A percentile compares a stretch with the other conserved stretches of the same genome.
These are phyloP conservation scores for Fusarium neocosmosporiellum DNA, from an alignment of 2,329 filamentous ascomycete species.

Conservation along the genomic window DNA sequence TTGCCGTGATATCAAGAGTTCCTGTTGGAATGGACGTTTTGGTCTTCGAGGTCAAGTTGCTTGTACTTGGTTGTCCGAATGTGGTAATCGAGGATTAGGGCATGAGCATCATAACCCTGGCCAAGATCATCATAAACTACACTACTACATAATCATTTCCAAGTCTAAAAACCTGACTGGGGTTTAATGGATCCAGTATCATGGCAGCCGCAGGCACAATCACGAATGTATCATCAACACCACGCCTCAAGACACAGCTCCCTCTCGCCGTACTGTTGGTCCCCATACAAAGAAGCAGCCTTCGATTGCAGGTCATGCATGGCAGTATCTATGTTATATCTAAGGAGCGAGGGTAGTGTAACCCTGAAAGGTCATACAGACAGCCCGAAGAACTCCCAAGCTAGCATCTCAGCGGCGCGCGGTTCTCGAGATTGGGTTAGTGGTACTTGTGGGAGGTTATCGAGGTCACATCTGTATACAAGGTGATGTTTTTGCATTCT, in stretches of 20 bases:
- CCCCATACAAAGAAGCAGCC: neutral
- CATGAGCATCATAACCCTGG: neutral
- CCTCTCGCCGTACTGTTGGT: no score
- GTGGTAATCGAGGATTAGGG: neutral
- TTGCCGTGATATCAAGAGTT: neutral
- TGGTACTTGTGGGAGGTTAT: neutral
- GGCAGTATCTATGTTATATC: no score
- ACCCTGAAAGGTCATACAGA: neutral
- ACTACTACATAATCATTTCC: neutral
- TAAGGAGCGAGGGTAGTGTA: neutral
- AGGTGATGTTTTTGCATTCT: no score
- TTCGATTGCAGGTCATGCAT: neutral
- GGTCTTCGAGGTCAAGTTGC: neutral
- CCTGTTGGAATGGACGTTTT: neutral
- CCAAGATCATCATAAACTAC: neutral
- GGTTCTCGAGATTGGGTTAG: neutral
- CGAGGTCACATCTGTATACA: neutral
- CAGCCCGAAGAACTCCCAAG: neutral
- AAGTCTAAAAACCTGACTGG: neutral
- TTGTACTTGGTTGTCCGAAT: neutral
- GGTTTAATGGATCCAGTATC: neutral
- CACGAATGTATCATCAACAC: neutral
- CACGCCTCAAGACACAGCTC: neutral
- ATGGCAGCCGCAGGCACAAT: neutral
- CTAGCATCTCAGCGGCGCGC: neutral